Evolutionary conservation across 495 filamentous ascomycete species (phyloP).

Genomic region (Lasiosphaeriaceae sp.): DNA sequence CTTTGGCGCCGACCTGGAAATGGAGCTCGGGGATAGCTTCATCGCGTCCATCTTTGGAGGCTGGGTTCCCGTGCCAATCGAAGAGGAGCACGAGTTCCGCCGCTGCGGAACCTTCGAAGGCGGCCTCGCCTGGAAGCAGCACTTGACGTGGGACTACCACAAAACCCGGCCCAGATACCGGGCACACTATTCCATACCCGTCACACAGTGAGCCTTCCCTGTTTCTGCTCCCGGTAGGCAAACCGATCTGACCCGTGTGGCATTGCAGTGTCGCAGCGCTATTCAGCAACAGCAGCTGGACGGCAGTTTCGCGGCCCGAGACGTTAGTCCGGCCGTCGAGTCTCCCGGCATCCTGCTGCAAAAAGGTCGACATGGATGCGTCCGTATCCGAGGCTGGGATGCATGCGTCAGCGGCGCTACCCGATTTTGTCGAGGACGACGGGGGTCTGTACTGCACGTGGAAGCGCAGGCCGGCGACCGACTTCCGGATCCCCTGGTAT

Average conservation of each 20-base stretch:
- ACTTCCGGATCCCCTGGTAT: slow-evolving; percentile 13
- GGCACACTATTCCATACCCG: slow-evolving; percentile 33
- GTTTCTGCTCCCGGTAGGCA: background rate
- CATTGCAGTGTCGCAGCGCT: slow-evolving; percentile 9
- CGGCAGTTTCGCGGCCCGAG: background rate
- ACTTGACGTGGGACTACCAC: slow-evolving; percentile 33
- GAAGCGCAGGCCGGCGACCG: slow-evolving; percentile 13
- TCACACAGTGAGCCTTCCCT: slow-evolving; percentile 31
- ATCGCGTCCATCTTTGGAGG: slow-evolving; percentile 36
- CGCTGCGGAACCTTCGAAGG: slow-evolving; percentile 23
- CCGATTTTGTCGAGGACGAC: slow-evolving; percentile 8
- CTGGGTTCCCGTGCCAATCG: slow-evolving; percentile 34
- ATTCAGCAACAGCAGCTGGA: slow-evolving; percentile 10
- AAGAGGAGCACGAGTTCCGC: background rate
- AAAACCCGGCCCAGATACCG: slow-evolving; percentile 30
- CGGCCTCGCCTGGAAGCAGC: slow-evolving; percentile 35
- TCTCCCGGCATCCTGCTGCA: slow-evolving; percentile 1
- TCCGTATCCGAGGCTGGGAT: slow-evolving; percentile 3
- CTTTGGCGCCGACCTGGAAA: slow-evolving; percentile 37
- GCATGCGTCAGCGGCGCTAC: slow-evolving; percentile 17
- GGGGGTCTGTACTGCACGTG: background rate
- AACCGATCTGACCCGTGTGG: background rate
- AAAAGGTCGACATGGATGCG: slow-evolving; percentile 2
- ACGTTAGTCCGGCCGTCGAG: slow-evolving; percentile 3
- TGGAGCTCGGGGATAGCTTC: slow-evolving; percentile 41